Evolutionary conservation across 768 basidiomycete species (phyloP).

Genomic region (Lactarius indigo): DNA sequence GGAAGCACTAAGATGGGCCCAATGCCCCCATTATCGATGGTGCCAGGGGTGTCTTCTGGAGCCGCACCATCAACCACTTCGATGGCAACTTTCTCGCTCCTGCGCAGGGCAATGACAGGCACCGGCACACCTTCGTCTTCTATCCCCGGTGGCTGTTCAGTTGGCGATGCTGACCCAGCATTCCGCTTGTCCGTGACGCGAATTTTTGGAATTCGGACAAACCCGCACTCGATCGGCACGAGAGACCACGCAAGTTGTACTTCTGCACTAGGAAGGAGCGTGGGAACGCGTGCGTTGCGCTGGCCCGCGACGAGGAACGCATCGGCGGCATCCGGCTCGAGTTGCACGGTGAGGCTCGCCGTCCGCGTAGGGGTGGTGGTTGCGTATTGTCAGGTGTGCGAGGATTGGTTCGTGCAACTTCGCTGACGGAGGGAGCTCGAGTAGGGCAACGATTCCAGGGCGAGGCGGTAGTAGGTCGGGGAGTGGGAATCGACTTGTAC

Average conservation of each 20-base stretch:
- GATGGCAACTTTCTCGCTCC: slow-evolving; percentile 38
- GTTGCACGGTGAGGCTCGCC: slow-evolving; percentile 64
- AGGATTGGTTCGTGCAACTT: slow-evolving; percentile 58
- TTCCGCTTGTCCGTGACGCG: slow-evolving; percentile 51
- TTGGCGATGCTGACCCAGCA: neutral
- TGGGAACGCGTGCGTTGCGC: slow-evolving; percentile 59
- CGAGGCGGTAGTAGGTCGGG: slow-evolving; percentile 59
- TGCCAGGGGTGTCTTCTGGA: neutral
- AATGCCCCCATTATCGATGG: neutral
- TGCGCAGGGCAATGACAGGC: slow-evolving; percentile 61
- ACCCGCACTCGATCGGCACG: slow-evolving; percentile 72
- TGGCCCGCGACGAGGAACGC: slow-evolving; percentile 82
- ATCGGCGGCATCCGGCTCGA: slow-evolving; percentile 66
- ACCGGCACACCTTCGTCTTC: slow-evolving; percentile 63
- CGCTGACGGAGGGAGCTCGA: slow-evolving; percentile 59
- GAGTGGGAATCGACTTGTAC: slow-evolving; percentile 52
- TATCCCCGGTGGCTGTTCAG: slow-evolving; percentile 38
- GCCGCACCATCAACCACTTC: slow-evolving; percentile 47
- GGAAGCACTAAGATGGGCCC: slow-evolving; percentile 21
- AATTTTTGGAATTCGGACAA: slow-evolving; percentile 57
- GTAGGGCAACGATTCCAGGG: slow-evolving; percentile 61
- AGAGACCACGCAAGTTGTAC: slow-evolving; percentile 63
- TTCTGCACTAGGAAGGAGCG: slow-evolving; percentile 72
- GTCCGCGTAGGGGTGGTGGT: slow-evolving; percentile 59
- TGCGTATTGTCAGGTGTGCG: slow-evolving; percentile 60